These are phyloP conservation scores for Raffaelea ambrosiae DNA, from an alignment of 2,329 filamentous ascomycete species.

Conservation along the genomic window DNA sequence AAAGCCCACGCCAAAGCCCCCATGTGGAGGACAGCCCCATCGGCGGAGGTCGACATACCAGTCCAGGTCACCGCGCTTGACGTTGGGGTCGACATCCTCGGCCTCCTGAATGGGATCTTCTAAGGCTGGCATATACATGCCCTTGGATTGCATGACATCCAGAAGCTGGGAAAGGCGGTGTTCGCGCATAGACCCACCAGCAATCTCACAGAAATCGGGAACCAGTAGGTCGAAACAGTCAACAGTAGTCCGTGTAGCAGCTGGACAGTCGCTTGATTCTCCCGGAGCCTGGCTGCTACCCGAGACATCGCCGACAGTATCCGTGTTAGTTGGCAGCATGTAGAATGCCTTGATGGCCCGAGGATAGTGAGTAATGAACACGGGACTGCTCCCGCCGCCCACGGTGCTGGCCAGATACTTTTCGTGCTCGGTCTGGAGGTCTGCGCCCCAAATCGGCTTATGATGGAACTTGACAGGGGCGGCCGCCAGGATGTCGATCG, in stretches of 20 bases:
- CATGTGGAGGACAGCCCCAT: conserved; percentile 87
- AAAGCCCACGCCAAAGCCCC: conserved; percentile 84
- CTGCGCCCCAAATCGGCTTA: conserved; percentile 58
- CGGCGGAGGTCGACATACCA: conserved; percentile 87
- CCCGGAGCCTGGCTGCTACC: no score
- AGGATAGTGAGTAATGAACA: conserved; percentile 95
- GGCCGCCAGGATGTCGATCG: conserved; percentile 59
- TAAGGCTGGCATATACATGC: conserved; percentile 2
- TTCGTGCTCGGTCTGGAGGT: conserved; percentile 88
- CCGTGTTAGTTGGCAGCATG: conserved; percentile 31
- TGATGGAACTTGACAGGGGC: conserved; percentile 54
- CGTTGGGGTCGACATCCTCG: neutral
- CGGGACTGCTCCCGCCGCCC: conserved; percentile 48
- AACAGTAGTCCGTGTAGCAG: no score
- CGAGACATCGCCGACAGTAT: conserved; percentile 78
- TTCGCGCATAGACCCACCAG: conserved; percentile 84
- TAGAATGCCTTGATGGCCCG: conserved; percentile 83
- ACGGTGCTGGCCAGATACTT: conserved; percentile 64
- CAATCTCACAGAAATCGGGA: conserved; percentile 77
- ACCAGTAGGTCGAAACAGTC: conserved; percentile 86
- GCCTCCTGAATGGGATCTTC: neutral
- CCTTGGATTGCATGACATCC: conserved; percentile 5
- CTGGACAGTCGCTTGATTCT: no score
- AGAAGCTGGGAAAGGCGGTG: conserved; percentile 34
- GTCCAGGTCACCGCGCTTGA: conserved; percentile 41